Percentiles rank a stretch among this genome's conserved stretches.
These are phyloP conservation scores for Cordyceps farinosa DNA, from an alignment of 2,329 filamentous ascomycete genomes.

Conservation along the genomic window DNA sequence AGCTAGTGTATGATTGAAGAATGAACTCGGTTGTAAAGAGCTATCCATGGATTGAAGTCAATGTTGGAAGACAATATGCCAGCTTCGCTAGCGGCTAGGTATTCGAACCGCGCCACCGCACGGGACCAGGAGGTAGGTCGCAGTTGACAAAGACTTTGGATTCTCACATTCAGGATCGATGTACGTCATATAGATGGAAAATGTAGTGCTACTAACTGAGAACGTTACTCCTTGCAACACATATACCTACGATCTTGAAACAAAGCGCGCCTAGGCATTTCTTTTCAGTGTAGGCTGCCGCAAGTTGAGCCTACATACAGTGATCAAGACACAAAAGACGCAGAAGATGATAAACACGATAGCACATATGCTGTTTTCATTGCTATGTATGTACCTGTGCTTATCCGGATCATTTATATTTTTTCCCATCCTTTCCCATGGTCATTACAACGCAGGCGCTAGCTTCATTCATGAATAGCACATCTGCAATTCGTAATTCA, in stretches of 20 bases:
- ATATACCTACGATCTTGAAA: background rate
- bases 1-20: no score
- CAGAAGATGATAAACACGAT: background rate
- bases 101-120: background rate
- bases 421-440: slow-evolving; percentile 4
- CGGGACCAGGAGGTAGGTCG: no score
- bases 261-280: background rate
- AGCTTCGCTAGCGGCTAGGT: background rate
- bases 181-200: background rate
- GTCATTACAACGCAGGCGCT: slow-evolving; percentile 7
- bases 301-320: background rate
- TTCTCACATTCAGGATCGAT: background rate
- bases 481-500: slow-evolving; percentile 19
- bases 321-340: background rate
- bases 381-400: slow-evolving; percentile 5
- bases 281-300: background rate
- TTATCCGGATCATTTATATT: background rate
- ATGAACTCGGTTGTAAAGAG: background rate
- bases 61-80: background rate
- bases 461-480: slow-evolving; percentile 13
- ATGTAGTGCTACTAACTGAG: background rate
- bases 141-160: no score
- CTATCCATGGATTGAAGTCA: background rate
- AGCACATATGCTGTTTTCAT: background rate
- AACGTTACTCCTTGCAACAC: background rate